Evolutionary conservation across 208 protist genomes (phyloP), one percentile per base, ranked within the genome.

Genomic region (Tetramitus jugosus): DNA sequence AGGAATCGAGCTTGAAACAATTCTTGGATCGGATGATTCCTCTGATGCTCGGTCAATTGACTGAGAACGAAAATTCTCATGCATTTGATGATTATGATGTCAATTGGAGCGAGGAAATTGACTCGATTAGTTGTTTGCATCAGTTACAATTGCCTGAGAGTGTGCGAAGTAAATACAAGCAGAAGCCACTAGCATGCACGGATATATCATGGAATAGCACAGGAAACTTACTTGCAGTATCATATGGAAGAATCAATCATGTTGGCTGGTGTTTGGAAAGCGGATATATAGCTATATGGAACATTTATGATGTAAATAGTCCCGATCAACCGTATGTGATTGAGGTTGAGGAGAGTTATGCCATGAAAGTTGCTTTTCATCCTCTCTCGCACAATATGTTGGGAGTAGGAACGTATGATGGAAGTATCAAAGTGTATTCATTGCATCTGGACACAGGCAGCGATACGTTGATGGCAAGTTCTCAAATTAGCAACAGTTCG

Each of bases 361-460:
- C 83, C 8, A 94, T 89, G 1, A 84, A 79, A 49, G 75, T 95
- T 8, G 86, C 89, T 17, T 95, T 95, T 69, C 92, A 95, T 82
- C 92, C 92, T 1, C 83, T 84, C 6, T 77, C 86, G 40, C 77
- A 90, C 23, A 79, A 83, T 35, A 86, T 91, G 74, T 84, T 95
- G 37, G 90, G 89, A 1, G 89, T 91, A 26, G 92, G 92, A 23
- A 91, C 90, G 7, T 95, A 95, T 86, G 89, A 85, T 65, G 92
- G 92, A 0, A 91, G 91, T 65, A 84, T 95, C 23, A 65, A 91
- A 4, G 77, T 95, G 26, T 83, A 76, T 53, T 89, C 87, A 91
- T 4, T 67, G 8, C 33, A 67, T 10, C 33, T 17, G 20, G 61
- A 67, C 14, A 56, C 79, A 80, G n/a, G n/a, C n/a, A n/a, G n/a